Base-by-base conservation (phyloP, 345 rosid genomes). In the Pistacia vera region DNA sequence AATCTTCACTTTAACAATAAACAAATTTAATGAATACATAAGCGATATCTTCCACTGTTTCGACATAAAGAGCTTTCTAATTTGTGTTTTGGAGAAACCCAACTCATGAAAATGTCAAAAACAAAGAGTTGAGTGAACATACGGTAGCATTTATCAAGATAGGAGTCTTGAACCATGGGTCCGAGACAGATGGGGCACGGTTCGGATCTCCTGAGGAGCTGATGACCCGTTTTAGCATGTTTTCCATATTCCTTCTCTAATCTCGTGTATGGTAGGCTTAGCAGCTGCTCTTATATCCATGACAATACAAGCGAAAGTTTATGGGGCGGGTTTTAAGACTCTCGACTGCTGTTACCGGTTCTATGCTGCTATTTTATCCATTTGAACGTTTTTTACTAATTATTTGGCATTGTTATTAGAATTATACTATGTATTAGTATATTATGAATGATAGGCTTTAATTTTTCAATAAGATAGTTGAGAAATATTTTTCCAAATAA, bases 141-240 rank as follows among this genome's bases (percentile, higher is more conserved):
- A n/a, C n/a, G n/a, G n/a, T n/a, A n/a, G n/a, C n/a, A n/a, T n/a
- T n/a, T n/a, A n/a, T n/a, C n/a, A n/a, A n/a, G n/a, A n/a, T n/a
- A n/a, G n/a, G n/a, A n/a, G n/a, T n/a, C n/a, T n/a, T n/a, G n/a
- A n/a, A n/a, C n/a, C n/a, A n/a, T n/a, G 52, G 87, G 78, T 59
- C 84, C 88, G 35, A 93, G 92, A 85, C 97, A 96, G 75, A 96
- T 91, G 20, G 98, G 98, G 75, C 98, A 93, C 51, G 92, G 73
- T 82, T 82, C 10, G 79, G 41, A 2, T 80, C 73, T 8, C 58
- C 77, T 10, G 82, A 68, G 28, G 83, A 1, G 75, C 63, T 41
- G 83, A 67, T 58, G 63, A 28, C 25, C 46, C 63, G 60, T 52
- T 33, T 16, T 13, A 16, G 28, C 28, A 7, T 30, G 18, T 18